Evolutionary conservation across 2,329 filamentous ascomycete species (phyloP), one percentile per base, ranked within the genome.

Genomic region (Talaromyces sp.): DNA sequence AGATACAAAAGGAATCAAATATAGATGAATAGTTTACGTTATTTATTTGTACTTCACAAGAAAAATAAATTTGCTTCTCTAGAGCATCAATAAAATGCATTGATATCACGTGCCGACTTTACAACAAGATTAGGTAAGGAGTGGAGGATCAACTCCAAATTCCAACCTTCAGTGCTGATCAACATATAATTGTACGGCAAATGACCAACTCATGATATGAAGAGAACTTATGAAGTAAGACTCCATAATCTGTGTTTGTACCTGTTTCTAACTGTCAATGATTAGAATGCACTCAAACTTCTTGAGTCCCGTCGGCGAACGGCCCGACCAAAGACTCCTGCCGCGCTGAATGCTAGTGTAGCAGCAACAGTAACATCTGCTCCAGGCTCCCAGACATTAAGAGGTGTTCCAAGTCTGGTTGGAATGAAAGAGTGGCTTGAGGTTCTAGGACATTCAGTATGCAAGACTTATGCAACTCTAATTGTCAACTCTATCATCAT

Each of bases 401-500:
- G 53, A 53, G 69, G 68, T 3, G 54, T 62, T 9, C 69, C 70
- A 2, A 70, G 68, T 45, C 58, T 72, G 33, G 54, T 62, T 33
- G 68, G 68, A 15, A 73, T 72, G 69, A 63, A 62, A 21, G 65
- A 67, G 39, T 72, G 70, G 70, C 63, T 73, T 33, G 60, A 63
- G 31, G 15, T 52, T 17, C 53, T 73, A 25, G 70, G 70, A 22
- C 66, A 73, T 60, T 62, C 66, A 45, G 69, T 72, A 66, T 40
- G 50, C 25, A 22, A 36, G 11, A 8, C 13, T 5, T 13, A 21
- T 36, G 19, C 25, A 17, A 53, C 37, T 21, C 15, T 8, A 17
- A 25, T 21, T 5, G 8, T 11, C 19, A 10, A 19, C 31, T 17
- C 25, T 17, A 22, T 59, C 8, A 63, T 51, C 15, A 17, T 48